Evolutionary conservation across 345 rosid genomes (phyloP).

Genomic region (Eucalyptus sp.): DNA sequence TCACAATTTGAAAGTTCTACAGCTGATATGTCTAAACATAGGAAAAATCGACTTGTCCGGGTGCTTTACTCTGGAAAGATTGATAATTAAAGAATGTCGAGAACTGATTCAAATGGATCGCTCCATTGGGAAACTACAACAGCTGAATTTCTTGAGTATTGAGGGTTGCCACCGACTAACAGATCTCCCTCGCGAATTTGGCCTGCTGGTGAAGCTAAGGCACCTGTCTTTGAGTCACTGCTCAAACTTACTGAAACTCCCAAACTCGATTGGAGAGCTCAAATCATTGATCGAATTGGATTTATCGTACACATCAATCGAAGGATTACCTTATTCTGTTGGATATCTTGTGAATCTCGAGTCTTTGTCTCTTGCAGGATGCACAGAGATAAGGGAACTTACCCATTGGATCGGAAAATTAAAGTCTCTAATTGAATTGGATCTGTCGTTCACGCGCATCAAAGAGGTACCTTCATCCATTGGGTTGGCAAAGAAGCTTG

Average conservation of each 20-base stretch:
- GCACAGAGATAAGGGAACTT: neutral
- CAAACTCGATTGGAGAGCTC: neutral
- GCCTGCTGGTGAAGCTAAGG: neutral
- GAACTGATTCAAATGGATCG: neutral
- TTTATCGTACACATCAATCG: neutral
- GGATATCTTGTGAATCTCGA: neutral
- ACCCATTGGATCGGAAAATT: neutral
- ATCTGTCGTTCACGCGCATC: neutral
- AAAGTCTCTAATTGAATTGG: neutral
- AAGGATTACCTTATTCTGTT: neutral
- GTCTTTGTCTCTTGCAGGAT: neutral
- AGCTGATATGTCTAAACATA: neutral
- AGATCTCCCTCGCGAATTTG: neutral
- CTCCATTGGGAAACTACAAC: neutral
- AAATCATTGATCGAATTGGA: neutral
- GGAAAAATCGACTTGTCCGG: neutral
- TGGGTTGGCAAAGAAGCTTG: neutral
- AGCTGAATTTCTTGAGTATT: neutral
- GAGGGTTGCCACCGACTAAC: neutral
- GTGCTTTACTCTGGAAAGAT: neutral
- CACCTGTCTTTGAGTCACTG: neutral
- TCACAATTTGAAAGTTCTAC: neutral
- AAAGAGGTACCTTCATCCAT: neutral
- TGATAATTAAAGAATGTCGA: neutral
- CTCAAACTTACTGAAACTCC: neutral